A percentile compares a stretch with the other conserved stretches of the same genome.
phyloP scores from a whole-genome alignment of 73 alveolate species.

The Paraurostyla sp. region DNA sequence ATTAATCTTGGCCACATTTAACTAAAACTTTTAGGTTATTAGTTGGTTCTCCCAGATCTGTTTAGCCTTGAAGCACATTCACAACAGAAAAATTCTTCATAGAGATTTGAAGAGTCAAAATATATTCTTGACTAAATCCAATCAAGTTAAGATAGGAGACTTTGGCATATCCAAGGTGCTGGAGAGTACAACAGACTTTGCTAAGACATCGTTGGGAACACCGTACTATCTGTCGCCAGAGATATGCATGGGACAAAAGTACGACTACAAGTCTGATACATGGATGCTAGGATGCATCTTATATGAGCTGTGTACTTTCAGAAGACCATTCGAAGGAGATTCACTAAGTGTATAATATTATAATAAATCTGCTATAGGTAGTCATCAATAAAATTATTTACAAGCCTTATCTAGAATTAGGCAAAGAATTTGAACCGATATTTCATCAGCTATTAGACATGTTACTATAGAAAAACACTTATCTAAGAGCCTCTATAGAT shows the following conservation, averaged over 20 bases:
- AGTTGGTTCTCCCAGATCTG: conserved; percentile 79
- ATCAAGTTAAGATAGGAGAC: conserved; percentile 82
- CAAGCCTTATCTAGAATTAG: conserved; percentile 5
- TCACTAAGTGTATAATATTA: conserved; percentile 57
- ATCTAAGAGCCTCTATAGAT: conserved; percentile 62
- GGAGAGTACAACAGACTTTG: conserved; percentile 77
- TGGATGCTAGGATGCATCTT: conserved; percentile 89
- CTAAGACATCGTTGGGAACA: conserved; percentile 85
- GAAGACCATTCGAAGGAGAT: conserved; percentile 87
- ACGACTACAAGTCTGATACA: conserved; percentile 84
- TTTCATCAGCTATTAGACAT: conserved; percentile 57
- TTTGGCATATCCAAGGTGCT: conserved; percentile 88
- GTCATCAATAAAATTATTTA: conserved; percentile 45
- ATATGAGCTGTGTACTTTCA: conserved; percentile 84
- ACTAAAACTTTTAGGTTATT: conserved; percentile 47
- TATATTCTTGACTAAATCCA: conserved; percentile 75
- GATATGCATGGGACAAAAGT: conserved; percentile 73
- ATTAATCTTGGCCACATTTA: no score
- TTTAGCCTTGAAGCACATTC: conserved; percentile 81
- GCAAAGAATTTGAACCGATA: conserved; percentile 28
- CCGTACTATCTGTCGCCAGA: conserved; percentile 92
- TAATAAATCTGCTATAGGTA: neutral
- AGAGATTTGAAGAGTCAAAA: conserved; percentile 83
- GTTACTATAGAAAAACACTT: conserved; percentile 59
- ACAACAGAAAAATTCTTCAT: conserved; percentile 80